phyloP scores from a whole-genome alignment of 1,139 yeast species.

The Hemisphaericaspora xylanilytica region DNA sequence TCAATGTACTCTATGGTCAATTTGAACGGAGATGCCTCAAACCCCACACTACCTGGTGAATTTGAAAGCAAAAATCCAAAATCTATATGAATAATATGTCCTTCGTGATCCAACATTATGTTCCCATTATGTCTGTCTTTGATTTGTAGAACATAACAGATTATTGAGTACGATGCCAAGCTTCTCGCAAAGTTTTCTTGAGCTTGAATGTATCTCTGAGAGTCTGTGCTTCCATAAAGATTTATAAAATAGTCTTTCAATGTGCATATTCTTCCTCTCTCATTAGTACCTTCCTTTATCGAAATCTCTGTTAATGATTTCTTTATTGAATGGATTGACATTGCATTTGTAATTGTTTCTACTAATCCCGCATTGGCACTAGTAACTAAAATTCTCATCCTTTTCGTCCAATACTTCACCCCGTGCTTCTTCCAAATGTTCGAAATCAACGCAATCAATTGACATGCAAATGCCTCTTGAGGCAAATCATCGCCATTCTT shows the following conservation, averaged over 20 bases:
- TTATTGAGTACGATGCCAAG: slow-evolving; percentile 83
- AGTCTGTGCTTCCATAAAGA: slow-evolving; percentile 62
- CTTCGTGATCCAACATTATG: slow-evolving; percentile 89
- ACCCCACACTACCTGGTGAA: slow-evolving; percentile 94
- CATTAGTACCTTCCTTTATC: slow-evolving; percentile 60
- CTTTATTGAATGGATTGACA: slow-evolving; percentile 89
- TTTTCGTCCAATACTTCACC: slow-evolving; percentile 83
- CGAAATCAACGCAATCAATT: slow-evolving; percentile 80
- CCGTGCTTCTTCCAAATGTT: slow-evolving; percentile 71
- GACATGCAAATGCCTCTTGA: slow-evolving; percentile 98
- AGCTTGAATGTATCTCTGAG: slow-evolving; percentile 60
- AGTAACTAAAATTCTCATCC: slow-evolving; percentile 88
- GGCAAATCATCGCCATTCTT: slow-evolving; percentile 94
- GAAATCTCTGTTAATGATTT: slow-evolving; percentile 82
- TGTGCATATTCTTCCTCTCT: slow-evolving; percentile 67
- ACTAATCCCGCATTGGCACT: slow-evolving; percentile 89
- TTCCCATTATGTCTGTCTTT: slow-evolving; percentile 97
- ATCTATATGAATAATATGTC: slow-evolving; percentile 93
- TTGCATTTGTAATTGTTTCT: slow-evolving; percentile 91
- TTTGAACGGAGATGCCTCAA: slow-evolving; percentile 96
- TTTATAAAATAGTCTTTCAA: slow-evolving; percentile 73
- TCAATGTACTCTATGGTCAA: slow-evolving; percentile 86
- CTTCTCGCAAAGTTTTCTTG: slow-evolving; percentile 82
- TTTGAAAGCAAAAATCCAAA: slow-evolving; percentile 91
- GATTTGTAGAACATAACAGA: slow-evolving; percentile 84